These are phyloP conservation scores for Hippophae tibetana DNA, from an alignment of 306 rosid species.

Conservation along the genomic window DNA sequence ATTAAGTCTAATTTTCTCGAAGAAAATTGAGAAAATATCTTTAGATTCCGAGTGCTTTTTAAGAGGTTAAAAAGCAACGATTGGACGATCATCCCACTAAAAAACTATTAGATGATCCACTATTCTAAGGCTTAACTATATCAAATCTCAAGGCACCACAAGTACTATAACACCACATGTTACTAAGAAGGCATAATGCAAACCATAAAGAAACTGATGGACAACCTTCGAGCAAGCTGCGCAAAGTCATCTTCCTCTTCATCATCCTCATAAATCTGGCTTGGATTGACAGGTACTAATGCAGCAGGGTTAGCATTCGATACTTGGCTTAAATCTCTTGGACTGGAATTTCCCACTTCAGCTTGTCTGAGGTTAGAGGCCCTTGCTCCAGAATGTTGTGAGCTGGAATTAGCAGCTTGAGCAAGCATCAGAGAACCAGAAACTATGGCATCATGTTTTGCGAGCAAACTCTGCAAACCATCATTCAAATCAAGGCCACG, in stretches of 20 bases:
- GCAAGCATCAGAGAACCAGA: slow-evolving; percentile 64
- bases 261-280: slow-evolving; percentile 56
- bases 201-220: slow-evolving; percentile 1
- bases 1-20: background rate
- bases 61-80: too few relatives aligned
- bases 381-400: slow-evolving; percentile 28
- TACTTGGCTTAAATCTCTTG: slow-evolving; percentile 30
- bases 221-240: slow-evolving; percentile 85
- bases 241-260: slow-evolving; percentile 94
- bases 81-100: too few relatives aligned
- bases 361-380: slow-evolving; percentile 38
- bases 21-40: background rate
- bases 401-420: slow-evolving; percentile 37
- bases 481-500: slow-evolving; percentile 88
- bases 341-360: slow-evolving; percentile 33
- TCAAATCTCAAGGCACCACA: too few relatives aligned
- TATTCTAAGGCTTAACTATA: too few relatives aligned
- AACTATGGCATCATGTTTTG: slow-evolving; percentile 83
- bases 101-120: too few relatives aligned
- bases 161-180: background rate
- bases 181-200: slow-evolving; percentile 1
- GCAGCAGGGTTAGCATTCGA: slow-evolving; percentile 36
- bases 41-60: too few relatives aligned
- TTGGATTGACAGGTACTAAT: slow-evolving; percentile 22
- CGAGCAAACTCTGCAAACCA: slow-evolving; percentile 67